Percentiles rank a stretch among this genome's conserved stretches.
These are phyloP conservation scores for Lactuca sativa DNA, from an alignment of 129 eudicot genomes.

Conservation along the genomic window DNA sequence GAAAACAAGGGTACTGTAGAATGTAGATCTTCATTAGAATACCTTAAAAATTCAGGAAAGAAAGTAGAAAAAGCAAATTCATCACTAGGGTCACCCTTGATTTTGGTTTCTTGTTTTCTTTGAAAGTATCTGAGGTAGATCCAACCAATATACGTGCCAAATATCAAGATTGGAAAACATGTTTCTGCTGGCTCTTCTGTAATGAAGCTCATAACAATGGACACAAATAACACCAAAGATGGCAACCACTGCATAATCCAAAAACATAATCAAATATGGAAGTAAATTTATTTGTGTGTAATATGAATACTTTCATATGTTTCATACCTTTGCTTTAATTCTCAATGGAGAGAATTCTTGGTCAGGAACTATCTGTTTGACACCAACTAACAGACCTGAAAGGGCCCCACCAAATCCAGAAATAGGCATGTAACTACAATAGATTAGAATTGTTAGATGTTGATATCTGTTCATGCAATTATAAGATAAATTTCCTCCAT, in stretches of 20 bases:
- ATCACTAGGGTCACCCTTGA: slow-evolving; percentile 88
- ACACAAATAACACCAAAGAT: slow-evolving; percentile 54
- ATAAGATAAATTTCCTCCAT: neutral
- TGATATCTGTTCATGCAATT: neutral
- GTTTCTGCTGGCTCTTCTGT: slow-evolving; percentile 59
- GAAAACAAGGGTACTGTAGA: neutral
- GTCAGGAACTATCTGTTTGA: slow-evolving; percentile 83
- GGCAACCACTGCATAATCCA: slow-evolving; percentile 75
- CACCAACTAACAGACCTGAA: slow-evolving; percentile 75
- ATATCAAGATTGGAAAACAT: slow-evolving; percentile 64
- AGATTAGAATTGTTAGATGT: slow-evolving; percentile 6
- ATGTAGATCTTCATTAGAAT: slow-evolving; percentile 7
- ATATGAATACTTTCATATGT: slow-evolving; percentile 3
- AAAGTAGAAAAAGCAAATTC: slow-evolving; percentile 84
- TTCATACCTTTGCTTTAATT: slow-evolving; percentile 66
- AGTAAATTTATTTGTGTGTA: neutral
- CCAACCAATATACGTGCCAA: slow-evolving; percentile 82
- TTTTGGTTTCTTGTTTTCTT: slow-evolving; percentile 65
- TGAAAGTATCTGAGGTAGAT: slow-evolving; percentile 85
- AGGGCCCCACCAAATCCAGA: slow-evolving; percentile 91
- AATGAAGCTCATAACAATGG: slow-evolving; percentile 55
- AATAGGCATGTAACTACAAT: slow-evolving; percentile 69
- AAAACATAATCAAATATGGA: neutral
- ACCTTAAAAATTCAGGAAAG: slow-evolving; percentile 72
- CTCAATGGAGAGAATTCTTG: slow-evolving; percentile 61